Evolutionary conservation across 768 basidiomycete species (phyloP).

Genomic region (Pleurotus tuber-regium): DNA sequence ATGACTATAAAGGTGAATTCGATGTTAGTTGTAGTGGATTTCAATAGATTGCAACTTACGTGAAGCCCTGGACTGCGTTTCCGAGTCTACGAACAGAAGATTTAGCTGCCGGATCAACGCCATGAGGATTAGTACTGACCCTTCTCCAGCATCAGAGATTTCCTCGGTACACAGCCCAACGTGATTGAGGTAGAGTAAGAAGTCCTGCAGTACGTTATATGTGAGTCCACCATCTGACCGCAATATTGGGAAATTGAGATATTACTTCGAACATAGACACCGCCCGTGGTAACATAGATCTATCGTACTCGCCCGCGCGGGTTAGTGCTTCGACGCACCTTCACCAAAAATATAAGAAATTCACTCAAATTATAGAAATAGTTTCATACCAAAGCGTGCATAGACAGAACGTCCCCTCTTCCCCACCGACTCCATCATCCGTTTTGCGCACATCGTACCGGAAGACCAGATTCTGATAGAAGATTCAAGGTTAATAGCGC

Average conservation of each 20-base stretch:
- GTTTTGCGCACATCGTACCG: constrained; percentile 86
- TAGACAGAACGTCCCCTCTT: constrained; percentile 93
- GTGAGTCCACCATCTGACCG: no score
- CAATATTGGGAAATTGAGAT: not conserved
- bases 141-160: constrained; percentile 83
- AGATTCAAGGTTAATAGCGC: not conserved
- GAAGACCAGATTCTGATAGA: constrained; percentile 73
- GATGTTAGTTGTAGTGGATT: not conserved
- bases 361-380: not conserved
- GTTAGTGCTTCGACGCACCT: constrained; percentile 91
- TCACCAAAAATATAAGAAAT: constrained; percentile 1
- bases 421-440: constrained; percentile 93
- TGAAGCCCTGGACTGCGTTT: constrained; percentile 89
- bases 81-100: constrained; percentile 51
- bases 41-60: constrained; percentile 44
- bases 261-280: constrained; percentile 88
- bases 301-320: constrained; percentile 80
- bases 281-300: constrained; percentile 59
- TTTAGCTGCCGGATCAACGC: not conserved
- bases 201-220: constrained; percentile 68
- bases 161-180: constrained; percentile 86
- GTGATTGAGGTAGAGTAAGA: constrained; percentile 82
- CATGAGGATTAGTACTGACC: constrained; percentile 39
- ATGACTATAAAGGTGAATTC: constrained; percentile 42
- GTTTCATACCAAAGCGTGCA: constrained; percentile 71